A percentile compares a stretch with the other conserved stretches of the same genome.
Evolutionary conservation across 345 rosid genomes (phyloP).

Genomic region (Aegle marmelos): DNA sequence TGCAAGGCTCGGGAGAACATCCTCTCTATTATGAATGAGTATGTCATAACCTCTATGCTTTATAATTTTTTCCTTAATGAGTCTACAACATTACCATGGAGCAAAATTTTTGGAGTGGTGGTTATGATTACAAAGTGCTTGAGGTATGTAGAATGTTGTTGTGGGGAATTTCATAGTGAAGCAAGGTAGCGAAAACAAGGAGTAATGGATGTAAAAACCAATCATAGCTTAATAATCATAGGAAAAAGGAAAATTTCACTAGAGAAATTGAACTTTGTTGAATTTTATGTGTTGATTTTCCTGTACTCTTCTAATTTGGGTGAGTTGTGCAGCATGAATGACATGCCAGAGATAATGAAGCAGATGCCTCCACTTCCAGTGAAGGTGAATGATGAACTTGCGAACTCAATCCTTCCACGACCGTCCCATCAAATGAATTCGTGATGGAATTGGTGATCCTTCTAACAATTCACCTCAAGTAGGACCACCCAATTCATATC

Average conservation of each 20-base stretch:
- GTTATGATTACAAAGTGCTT: not conserved
- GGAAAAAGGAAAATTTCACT: not conserved
- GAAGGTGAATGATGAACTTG: conserved; percentile 73
- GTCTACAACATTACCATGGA: not conserved
- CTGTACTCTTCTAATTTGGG: conserved; percentile 14
- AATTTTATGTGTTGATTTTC: not conserved
- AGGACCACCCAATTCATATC: not conserved
- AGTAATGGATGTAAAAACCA: too few species aligned
- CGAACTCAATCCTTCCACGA: conserved; percentile 54
- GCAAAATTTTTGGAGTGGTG: not conserved
- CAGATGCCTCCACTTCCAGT: conserved; percentile 89
- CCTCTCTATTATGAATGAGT: conserved; percentile 67
- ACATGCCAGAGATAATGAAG: conserved; percentile 80
- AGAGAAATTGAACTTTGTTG: not conserved
- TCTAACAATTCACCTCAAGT: conserved; percentile 18
- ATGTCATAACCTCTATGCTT: conserved; percentile 22
- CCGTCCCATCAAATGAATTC: conserved; percentile 50
- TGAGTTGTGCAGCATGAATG: conserved; percentile 59
- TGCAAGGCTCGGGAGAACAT: conserved; percentile 71
- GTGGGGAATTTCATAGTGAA: not conserved
- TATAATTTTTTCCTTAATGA: conserved; percentile 8
- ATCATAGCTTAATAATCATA: not conserved
- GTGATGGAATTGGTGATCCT: conserved; percentile 31
- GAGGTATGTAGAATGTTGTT: not conserved
- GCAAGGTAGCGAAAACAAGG: not conserved